Conservation (phyloP, 192 early-diverging fungal species). For the Mycoemilia scoparia region DNA sequence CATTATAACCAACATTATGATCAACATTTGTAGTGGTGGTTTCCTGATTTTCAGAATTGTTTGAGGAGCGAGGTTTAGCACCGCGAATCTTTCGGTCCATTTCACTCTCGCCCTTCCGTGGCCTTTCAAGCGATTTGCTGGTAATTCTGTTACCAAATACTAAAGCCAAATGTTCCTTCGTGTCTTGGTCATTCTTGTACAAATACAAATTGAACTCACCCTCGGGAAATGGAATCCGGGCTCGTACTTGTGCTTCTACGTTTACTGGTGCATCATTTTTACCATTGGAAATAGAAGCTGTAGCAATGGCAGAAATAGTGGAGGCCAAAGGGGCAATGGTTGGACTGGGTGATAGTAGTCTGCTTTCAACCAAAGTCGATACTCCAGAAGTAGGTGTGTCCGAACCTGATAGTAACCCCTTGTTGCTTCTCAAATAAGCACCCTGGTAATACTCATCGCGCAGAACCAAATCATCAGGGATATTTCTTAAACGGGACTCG, state of each 20-base stretch:
- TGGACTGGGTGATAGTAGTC: too few relatives aligned
- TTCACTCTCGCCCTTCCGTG: conserved; percentile 50
- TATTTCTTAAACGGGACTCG: too few relatives aligned
- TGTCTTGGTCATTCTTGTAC: conserved; percentile 67
- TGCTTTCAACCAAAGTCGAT: too few relatives aligned
- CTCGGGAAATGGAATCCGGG: conserved; percentile 60
- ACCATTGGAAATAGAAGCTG: too few relatives aligned
- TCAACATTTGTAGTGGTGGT: conserved; percentile 3
- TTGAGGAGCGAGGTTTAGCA: conserved; percentile 39
- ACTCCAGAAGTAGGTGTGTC: too few relatives aligned
- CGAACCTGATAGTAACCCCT: too few relatives aligned
- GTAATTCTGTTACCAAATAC: conserved; percentile 77
- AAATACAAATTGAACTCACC: conserved; percentile 68
- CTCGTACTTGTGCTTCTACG: conserved; percentile 37
- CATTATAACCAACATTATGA: not conserved
- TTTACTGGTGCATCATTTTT: too few relatives aligned
- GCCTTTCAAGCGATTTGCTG: conserved; percentile 42
- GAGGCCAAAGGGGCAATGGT: too few relatives aligned
- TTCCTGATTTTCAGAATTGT: conserved; percentile 21
- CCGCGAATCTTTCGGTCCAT: conserved; percentile 67
- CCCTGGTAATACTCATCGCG: too few relatives aligned
- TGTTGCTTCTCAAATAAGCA: too few relatives aligned
- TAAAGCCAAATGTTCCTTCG: conserved; percentile 84
- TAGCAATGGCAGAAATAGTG: too few relatives aligned
- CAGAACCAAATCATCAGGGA: too few relatives aligned